phyloP scores from a whole-genome alignment of 2,329 filamentous ascomycete species.

The Eurotiales sp. region DNA sequence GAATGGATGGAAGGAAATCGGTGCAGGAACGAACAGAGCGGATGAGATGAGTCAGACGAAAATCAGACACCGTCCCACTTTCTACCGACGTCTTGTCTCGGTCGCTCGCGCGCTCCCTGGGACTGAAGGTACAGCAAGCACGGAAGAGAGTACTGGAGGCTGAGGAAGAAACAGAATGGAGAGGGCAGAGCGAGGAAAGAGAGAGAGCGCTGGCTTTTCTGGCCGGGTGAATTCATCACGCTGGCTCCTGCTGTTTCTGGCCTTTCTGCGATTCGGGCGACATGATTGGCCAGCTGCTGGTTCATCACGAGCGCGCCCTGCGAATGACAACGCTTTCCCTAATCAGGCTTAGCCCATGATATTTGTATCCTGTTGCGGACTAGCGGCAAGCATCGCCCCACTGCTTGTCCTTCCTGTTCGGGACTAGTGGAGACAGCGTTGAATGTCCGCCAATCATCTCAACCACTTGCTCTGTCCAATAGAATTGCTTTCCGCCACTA shows the following conservation, averaged over 20 bases:
- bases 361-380: neutral
- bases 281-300: neutral
- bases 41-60: neutral
- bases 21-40: no score
- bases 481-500: no score
- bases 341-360: neutral
- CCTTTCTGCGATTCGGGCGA: neutral
- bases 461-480: no score
- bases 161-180: no score
- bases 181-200: neutral
- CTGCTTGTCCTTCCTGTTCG: neutral
- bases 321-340: constrained; percentile 11
- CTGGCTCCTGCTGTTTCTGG: neutral
- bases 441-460: neutral
- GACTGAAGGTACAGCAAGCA: no score
- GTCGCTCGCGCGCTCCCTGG: neutral
- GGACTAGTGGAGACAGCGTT: neutral
- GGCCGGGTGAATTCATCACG: no score
- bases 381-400: neutral
- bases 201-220: neutral
- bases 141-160: no score
- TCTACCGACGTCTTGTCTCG: neutral
- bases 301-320: constrained; percentile 9
- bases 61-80: neutral
- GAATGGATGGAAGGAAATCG: no score